Base-by-base conservation (phyloP, 148 eudicot genomes). In the Talinum fruticosum region DNA sequence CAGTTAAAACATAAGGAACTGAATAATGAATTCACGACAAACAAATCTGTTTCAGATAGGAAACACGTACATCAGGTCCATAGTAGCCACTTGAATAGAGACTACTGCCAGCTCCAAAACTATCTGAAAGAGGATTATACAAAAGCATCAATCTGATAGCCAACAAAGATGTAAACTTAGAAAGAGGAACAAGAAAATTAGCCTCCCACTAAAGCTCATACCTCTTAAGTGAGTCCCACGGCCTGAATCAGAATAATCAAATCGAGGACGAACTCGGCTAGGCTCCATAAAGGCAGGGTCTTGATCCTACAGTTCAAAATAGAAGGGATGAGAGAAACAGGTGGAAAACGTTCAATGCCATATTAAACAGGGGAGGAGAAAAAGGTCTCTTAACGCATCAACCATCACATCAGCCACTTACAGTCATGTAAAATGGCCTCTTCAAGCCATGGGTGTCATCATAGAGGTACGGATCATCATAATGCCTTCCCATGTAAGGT, bases 261-360 rank as follows among this genome's bases (percentile, higher is more conserved):
- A 78, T 15, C 93, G 87, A 79, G 97, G 93, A 53, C 93, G 94
- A 73, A 81, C 76, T 36, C 90, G 84, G 75, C 92, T 88, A 62
- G 89, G 91, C 86, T 91, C 93, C 83, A 85, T 76, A 80, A 88
- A 88, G 66, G 82, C 82, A 72, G 91, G 88, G 76, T 88, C 93
- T 79, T 72, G 90, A 12, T 89, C 91, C 90, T 87, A 69, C 65
- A 82, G 62, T 59, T 62, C 15, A 32, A 59, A 23, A 37, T 53
- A 33, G 32, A 54, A 37, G 18, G 18, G 12, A 23, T 36, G 12
- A 74, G 19, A 35, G 51, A 10, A 59, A 41, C 24, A 38, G 7
- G 14, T 10, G 32, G 0, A 32, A 26, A 41, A 8, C 4, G 29
- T 45, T 34, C 23, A 82, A 38, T 32, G 66, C 72, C 32, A 54